Conservation (phyloP, 208 protist genomes). For the Trypanosoma congolense region DNA sequence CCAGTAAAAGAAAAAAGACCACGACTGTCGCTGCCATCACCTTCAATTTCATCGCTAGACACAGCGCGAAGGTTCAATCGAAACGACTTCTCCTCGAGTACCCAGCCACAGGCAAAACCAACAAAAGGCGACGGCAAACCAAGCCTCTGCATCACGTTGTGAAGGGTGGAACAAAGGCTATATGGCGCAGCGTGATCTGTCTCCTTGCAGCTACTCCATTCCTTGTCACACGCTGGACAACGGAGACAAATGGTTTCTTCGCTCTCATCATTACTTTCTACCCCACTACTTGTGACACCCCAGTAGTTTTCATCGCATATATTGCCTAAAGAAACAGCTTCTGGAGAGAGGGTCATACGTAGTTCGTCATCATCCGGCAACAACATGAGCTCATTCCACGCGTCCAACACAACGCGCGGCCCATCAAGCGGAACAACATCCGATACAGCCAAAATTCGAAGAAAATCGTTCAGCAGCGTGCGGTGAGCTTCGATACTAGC, state of each 20-base stretch:
- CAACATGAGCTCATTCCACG: constrained; percentile 68
- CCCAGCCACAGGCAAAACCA: constrained; percentile 28
- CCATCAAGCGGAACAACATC: constrained; percentile 26
- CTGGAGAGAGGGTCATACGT: constrained; percentile 22
- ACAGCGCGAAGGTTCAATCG: constrained; percentile 9
- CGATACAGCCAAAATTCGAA: constrained; percentile 29
- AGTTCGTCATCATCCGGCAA: constrained; percentile 30
- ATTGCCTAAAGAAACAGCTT: not conserved
- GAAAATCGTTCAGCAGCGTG: constrained; percentile 26
- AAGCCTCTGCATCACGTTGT: constrained; percentile 44
- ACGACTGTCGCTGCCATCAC: constrained; percentile 42
- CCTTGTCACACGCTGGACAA: constrained; percentile 62
- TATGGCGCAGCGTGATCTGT: constrained; percentile 41
- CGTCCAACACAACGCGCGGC: constrained; percentile 38
- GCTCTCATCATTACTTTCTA: constrained; percentile 1
- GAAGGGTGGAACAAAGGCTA: constrained; percentile 49
- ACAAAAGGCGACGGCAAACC: constrained; percentile 52
- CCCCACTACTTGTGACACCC: not conserved
- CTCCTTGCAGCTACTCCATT: constrained; percentile 48
- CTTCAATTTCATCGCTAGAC: constrained; percentile 20
- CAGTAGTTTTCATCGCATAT: not conserved
- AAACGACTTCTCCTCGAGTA: not conserved
- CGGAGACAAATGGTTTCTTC: constrained; percentile 22
- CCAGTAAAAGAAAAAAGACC: constrained; percentile 52
- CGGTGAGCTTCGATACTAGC: constrained; percentile 3